Base-by-base conservation (phyloP, 768 basidiomycete species). In the Hortiboletus flavorubellus region DNA sequence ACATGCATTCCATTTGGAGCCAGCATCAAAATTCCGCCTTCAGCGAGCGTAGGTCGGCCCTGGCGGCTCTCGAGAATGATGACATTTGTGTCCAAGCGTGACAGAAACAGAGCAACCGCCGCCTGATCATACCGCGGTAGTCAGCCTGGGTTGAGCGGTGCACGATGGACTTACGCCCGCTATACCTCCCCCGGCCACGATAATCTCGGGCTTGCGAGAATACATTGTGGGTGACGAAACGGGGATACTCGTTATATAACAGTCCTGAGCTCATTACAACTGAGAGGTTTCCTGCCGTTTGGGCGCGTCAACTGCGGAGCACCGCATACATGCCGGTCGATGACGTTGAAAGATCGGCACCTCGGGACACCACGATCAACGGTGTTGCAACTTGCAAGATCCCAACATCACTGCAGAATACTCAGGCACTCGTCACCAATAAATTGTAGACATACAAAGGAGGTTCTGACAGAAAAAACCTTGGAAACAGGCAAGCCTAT, bases 1-100 rank as follows among this genome's bases (percentile, higher is more conserved):
- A 67, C 64, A 23, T 66, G 51, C 65, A 71, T 63, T 30, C 68
- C 70, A 37, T 70, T 70, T 4, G 66, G 61, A 26, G 54, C 66
- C 37, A 72, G 46, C 68, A 68, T 63, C 55, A 70, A 46, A 15
- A 70, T 59, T 0, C 64, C 68, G 21, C 66, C 64, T 54, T 66
- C 64, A 14, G 58, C 37, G n/a, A 58, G 30, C 10, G 46, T n/a
- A 7, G 59, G 59, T 41, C 66, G 62, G 14, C 53, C 18, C 4
- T 53, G 46, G 15, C 70, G 59, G 29, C 56, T 49, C 49, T 70
- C 68, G 23, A 72, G 64, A 41, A 70, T 53, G 21, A 43, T 52
- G 34, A 68, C 30, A 33, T 60, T 51, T 8, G 16, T 39, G 37
- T 60, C 33, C 4, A 70, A 42, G 44, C 51, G 62, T 14, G 66